Conservation (phyloP, 768 basidiomycete species). For the Hypholoma fasciculare region DNA sequence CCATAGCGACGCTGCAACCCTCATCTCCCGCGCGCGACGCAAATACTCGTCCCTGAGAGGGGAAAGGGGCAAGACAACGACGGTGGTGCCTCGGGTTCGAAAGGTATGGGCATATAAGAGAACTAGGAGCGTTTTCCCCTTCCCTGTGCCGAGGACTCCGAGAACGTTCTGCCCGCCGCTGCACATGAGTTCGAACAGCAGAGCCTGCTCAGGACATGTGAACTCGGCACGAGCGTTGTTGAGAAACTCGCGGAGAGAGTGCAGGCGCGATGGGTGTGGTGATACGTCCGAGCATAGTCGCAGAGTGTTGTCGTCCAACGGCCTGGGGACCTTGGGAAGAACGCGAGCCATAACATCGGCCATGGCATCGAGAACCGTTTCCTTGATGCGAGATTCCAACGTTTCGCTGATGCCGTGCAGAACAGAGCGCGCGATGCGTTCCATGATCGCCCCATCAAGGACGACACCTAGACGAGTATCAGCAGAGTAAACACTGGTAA, state of each 20-base stretch:
- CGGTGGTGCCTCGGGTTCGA: not conserved
- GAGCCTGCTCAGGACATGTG: conserved; percentile 7
- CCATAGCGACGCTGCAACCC: not conserved
- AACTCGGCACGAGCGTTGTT: not conserved
- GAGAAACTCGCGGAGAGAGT: conserved; percentile 2
- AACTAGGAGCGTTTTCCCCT: not conserved
- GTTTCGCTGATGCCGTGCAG: not conserved
- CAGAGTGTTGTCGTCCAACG: not conserved
- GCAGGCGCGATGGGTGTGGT: conserved; percentile 3
- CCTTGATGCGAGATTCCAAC: not conserved
- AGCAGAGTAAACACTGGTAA: not conserved
- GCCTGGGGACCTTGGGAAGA: conserved; percentile 4
- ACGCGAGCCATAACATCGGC: not conserved
- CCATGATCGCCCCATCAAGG: not conserved
- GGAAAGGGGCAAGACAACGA: not conserved
- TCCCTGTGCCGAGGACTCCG: not conserved
- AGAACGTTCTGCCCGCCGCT: not conserved
- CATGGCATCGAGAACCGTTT: conserved; percentile 10
- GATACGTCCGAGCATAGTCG: not conserved
- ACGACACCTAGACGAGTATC: not conserved
- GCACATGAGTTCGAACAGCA: not conserved
- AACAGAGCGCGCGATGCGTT: not conserved
- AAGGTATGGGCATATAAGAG: not conserved
- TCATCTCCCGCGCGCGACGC: not conserved
- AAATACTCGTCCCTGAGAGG: not conserved